Evolutionary conservation across 306 rosid species (phyloP).

Genomic region (Albizia julibrissin): DNA sequence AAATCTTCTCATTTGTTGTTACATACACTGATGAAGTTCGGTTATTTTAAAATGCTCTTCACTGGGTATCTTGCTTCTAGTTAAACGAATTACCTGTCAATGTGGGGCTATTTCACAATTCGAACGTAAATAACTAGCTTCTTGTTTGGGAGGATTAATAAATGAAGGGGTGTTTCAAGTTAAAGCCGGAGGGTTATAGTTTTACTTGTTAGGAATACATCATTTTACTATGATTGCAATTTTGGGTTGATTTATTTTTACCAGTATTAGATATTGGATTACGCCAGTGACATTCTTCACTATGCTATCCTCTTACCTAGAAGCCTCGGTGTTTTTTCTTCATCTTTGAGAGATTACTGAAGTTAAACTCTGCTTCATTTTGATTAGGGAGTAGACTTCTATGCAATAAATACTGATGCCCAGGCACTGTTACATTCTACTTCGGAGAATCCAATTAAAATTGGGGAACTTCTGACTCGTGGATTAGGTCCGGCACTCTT

Average conservation of each 20-base stretch:
- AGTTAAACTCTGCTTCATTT: slow-evolving; percentile 39
- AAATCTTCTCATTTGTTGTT: background rate
- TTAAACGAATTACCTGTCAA: slow-evolving; percentile 17
- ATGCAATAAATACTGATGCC: slow-evolving; percentile 97
- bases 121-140: background rate
- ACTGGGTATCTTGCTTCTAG: background rate
- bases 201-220: background rate
- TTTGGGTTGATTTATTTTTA: slow-evolving; percentile 13
- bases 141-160: background rate
- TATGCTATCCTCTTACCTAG: background rate
- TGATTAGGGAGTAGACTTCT: slow-evolving; percentile 88
- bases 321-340: slow-evolving; percentile 23
- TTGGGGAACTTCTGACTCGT: slow-evolving; percentile 97
- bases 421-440: slow-evolving; percentile 88
- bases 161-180: background rate
- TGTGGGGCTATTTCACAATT: background rate
- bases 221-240: slow-evolving; percentile 2
- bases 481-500: slow-evolving; percentile 85
- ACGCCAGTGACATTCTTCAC: background rate
- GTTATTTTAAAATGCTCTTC: background rate
- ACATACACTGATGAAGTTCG: background rate
- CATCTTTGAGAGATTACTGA: slow-evolving; percentile 28
- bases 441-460: slow-evolving; percentile 86
- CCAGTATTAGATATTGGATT: background rate
- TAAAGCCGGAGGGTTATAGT: background rate